Evolutionary conservation across 495 filamentous ascomycete species (phyloP), one percentile per base, ranked within the genome.

Genomic region (Staphylotrichum tortipilum): DNA sequence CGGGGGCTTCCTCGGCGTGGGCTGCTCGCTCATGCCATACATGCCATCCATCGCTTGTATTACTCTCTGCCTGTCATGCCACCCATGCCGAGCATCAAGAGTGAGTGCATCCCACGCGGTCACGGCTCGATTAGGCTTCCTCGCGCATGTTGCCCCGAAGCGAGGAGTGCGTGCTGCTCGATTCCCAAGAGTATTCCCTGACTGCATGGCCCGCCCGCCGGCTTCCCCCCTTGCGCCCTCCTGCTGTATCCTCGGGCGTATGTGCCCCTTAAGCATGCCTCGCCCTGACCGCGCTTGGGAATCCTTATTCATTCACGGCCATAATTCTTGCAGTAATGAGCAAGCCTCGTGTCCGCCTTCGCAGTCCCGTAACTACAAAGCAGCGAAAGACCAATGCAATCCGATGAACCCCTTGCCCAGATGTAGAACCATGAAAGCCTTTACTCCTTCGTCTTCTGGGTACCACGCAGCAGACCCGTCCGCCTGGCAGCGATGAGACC

Each of bases 401-500:
- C 74, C 75, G 65, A 67, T 70, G 65, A 73, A 76, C 74, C 69
- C 71, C 73, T 66, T 56, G 68, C 68, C 71, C 67, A 70, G 67
- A 74, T 71, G 68, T 55, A 60, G 56, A 74, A 71, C 69, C 70
- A 64, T 68, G 64, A 66, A 73, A 66, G 61, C 68, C 67, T 65
- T 74, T 87, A 90, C 66, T 98, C 92, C 86, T 96, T 97, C 67
- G 79, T 85, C 85, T 99, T 99, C 78, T 97, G 94, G 65, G 92
- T 96, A 87, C 92, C 92, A 71, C 92, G 89, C 63, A 99, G 80
- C 73, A 99, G 81, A 90, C 92, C 92, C 68, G 92, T 99, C 79
- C 92, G 83, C 74, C 92, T 80, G 73, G 92, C 92, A 71, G 92
- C 92, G 78, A 99, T 99, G 68, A 96, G 89, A 95, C 92, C 92